These are phyloP conservation scores for Aspergillus udagawae DNA, from an alignment of 2,329 filamentous ascomycete species.

Conservation along the genomic window DNA sequence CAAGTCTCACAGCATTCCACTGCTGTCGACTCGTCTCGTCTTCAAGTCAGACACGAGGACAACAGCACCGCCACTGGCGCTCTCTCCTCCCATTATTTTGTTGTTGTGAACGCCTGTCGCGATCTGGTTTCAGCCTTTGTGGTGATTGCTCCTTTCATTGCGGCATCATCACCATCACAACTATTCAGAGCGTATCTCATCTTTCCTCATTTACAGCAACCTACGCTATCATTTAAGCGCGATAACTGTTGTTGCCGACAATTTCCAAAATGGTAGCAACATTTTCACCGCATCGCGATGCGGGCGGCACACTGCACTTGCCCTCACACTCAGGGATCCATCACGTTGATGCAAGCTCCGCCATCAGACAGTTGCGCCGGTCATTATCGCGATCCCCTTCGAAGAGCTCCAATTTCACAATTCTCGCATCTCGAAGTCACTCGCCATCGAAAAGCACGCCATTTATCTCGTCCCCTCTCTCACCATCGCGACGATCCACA, in stretches of 20 bases:
- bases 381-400: conserved; percentile 93
- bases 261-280: conserved; percentile 41
- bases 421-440: conserved; percentile 50
- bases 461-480: conserved; percentile 52
- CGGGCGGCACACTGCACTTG: conserved; percentile 75
- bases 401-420: conserved; percentile 66
- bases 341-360: conserved; percentile 76
- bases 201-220: not conserved
- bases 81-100: conserved; percentile 7
- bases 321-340: conserved; percentile 80
- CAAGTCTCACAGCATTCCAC: conserved; percentile 27
- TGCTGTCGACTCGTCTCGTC: conserved; percentile 10
- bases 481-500: conserved; percentile 53
- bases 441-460: conserved; percentile 50
- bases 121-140: not conserved
- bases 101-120: conserved; percentile 12
- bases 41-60: conserved; percentile 10
- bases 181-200: not conserved
- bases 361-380: conserved; percentile 76
- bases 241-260: not conserved
- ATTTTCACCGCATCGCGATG: conserved; percentile 48
- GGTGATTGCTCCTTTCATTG: not conserved
- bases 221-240: not conserved
- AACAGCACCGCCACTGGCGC: conserved; percentile 12
- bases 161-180: not conserved